Percentiles rank a stretch among this genome's conserved stretches.
phyloP scores from a whole-genome alignment of 768 basidiomycete genomes.

The Russula dissimulans region DNA sequence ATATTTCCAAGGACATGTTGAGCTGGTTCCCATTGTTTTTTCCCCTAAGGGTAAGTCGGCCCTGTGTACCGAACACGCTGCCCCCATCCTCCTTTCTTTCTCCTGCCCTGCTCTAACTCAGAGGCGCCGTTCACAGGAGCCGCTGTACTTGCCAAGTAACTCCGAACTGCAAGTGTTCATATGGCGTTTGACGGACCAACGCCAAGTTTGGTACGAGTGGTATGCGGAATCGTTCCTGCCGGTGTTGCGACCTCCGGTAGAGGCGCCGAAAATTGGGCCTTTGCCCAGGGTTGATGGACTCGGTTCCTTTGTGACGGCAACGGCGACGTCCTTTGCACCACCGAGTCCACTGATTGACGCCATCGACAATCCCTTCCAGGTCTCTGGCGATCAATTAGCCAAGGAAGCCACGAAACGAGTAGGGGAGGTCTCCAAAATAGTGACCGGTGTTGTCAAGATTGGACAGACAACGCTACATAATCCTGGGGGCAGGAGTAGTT shows the following conservation, averaged over 20 bases:
- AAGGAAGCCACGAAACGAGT: constrained; percentile 9
- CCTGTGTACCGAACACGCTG: not conserved
- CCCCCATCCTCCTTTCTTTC: not conserved
- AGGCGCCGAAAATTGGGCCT: constrained; percentile 25
- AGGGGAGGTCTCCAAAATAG: constrained; percentile 22
- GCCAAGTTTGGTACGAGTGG: constrained; percentile 99
- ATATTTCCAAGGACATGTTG: constrained; percentile 90
- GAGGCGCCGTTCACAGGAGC: constrained; percentile 48
- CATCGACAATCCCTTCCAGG: constrained; percentile 34
- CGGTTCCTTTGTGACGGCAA: constrained; percentile 18
- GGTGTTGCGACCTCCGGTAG: constrained; percentile 33
- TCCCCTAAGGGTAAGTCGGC: constrained; percentile 64
- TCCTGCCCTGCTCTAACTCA: not conserved
- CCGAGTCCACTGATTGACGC: constrained; percentile 72
- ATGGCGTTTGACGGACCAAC: constrained; percentile 86
- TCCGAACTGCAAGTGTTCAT: constrained; percentile 89
- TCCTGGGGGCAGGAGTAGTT: constrained; percentile 81
- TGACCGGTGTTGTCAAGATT: constrained; percentile 65
- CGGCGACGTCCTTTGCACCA: constrained; percentile 23
- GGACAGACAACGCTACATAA: constrained; percentile 93
- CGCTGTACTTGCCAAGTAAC: constrained; percentile 85
- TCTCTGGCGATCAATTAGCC: constrained; percentile 17
- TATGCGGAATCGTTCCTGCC: constrained; percentile 88
- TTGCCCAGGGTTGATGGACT: constrained; percentile 19
- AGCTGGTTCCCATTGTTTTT: constrained; percentile 99